Conservation (phyloP, 2,329 filamentous ascomycete genomes). For the Pseudogymnoascus sp. region DNA sequence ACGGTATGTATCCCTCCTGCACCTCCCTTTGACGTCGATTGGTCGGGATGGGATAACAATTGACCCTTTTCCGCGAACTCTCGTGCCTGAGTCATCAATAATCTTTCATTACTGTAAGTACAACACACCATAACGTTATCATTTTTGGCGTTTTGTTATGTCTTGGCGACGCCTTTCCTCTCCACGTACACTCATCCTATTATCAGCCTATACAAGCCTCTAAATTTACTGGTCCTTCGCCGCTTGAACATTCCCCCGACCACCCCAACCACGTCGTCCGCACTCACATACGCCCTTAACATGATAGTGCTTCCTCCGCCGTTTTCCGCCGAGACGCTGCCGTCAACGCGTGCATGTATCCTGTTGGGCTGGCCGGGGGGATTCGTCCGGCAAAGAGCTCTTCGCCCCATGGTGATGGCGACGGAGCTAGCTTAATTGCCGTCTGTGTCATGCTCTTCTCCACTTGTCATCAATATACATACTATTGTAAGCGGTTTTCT, state of each 20-base stretch:
- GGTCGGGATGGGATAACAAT: background rate
- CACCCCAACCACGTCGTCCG: background rate
- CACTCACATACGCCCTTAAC: background rate
- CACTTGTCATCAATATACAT: background rate
- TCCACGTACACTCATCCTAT: background rate
- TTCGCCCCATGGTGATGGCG: background rate
- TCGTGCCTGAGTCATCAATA: background rate
- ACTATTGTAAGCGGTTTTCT: background rate
- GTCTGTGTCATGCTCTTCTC: background rate
- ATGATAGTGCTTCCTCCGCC: background rate
- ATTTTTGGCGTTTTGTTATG: background rate
- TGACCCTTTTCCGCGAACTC: background rate
- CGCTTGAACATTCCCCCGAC: background rate
- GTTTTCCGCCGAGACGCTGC: background rate
- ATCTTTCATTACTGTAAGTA: background rate
- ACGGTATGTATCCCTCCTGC: background rate
- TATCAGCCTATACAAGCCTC: background rate
- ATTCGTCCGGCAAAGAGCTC: background rate
- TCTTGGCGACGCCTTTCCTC: background rate
- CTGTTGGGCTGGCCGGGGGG: background rate
- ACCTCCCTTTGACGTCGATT: background rate
- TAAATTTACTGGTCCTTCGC: background rate
- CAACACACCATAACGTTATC: conserved; percentile 8
- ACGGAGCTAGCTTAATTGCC: background rate
- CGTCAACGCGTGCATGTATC: background rate